Base-by-base conservation (phyloP, 2,329 filamentous ascomycete genomes). In the Neonectria hederae region DNA sequence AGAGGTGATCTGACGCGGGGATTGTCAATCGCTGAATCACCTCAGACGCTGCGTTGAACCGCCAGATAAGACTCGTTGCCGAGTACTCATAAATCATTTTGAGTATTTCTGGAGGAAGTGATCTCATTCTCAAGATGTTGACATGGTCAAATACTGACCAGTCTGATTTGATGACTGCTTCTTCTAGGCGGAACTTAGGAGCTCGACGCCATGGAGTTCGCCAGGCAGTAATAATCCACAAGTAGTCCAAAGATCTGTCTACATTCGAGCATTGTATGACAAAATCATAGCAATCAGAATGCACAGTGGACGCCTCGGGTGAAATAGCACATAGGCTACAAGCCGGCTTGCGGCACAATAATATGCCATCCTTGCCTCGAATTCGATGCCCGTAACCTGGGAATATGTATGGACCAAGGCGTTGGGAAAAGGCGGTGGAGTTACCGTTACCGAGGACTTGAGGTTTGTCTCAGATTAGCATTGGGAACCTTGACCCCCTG, bases 41-140 rank as follows among this genome's bases (percentile, higher is more conserved):
- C 11, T 59, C 17, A 32, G 51, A 53, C 6, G 46, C 60, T 11
- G 57, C 30, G 13, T 62, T 54, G 32, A 59, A 62, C 26, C 57
- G 48, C 63, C 63, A 66, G 19, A 66, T 52, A 2, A 26, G 40
- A 45, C 60, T 32, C 28, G 2, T 45, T 14, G 35, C 38, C 13
- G 54, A 68, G 40, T 68, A 43, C 35, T 40, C n/a, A 3, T 56
- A 40, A 59, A 68, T 49, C 19, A 59, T 62, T 40, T 24, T 7
- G 13, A 66, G 17, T 38, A 68, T 57, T 54, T 68, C 66, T 32
- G 24, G 48, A 11, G 66, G 63, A 51, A 68, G 66, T 5, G 9
- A 30, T 19, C 35, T 51, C 54, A 66, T 63, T 11, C 22, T 54
- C 5, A 30, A 35, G n/a, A 46, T 28, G n/a, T 22, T 43, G 14